Conservation (phyloP, 176 grass and related monocot species). For the Otatea glauca region DNA sequence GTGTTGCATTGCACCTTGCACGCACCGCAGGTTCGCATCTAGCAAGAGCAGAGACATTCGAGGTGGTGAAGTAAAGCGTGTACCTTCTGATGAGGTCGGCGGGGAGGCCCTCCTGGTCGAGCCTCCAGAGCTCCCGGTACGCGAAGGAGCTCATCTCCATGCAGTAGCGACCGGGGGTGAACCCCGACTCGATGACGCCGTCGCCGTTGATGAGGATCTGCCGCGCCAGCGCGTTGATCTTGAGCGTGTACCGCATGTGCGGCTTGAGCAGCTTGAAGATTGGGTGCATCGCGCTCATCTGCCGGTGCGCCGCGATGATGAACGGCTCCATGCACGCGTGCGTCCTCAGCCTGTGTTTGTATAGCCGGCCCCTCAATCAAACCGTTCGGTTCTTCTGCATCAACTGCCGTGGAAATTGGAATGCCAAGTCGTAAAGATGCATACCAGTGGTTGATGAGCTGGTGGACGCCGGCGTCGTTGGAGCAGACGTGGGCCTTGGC, state of each 20-base stretch:
- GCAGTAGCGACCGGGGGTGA: conserved; percentile 73
- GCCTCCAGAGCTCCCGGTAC: conserved; percentile 70
- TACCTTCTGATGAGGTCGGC: conserved; percentile 90
- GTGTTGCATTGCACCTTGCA: not conserved
- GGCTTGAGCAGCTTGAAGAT: conserved; percentile 93
- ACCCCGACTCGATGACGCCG: conserved; percentile 90
- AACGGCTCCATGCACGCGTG: conserved; percentile 94
- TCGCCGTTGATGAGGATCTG: conserved; percentile 95
- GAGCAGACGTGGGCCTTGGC: conserved; percentile 97
- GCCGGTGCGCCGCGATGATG: conserved; percentile 81
- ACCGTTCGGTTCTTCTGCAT: not conserved
- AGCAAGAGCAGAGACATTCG: not conserved
- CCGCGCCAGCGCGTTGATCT: conserved; percentile 90
- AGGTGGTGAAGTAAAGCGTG: not conserved
- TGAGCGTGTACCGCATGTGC: conserved; percentile 91
- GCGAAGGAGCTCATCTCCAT: conserved; percentile 79
- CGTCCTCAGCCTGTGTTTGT: conserved; percentile 66
- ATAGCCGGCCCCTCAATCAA: not conserved
- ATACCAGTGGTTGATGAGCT: conserved; percentile 95
- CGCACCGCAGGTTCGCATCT: too few species aligned
- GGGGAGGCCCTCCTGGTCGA: conserved; percentile 93
- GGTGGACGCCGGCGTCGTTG: conserved; percentile 94
- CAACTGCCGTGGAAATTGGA: not conserved
- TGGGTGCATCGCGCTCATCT: conserved; percentile 92
- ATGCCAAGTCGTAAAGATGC: not conserved